Base-by-base conservation (phyloP, 805 yeast species). In the Teunomyces atbi region DNA sequence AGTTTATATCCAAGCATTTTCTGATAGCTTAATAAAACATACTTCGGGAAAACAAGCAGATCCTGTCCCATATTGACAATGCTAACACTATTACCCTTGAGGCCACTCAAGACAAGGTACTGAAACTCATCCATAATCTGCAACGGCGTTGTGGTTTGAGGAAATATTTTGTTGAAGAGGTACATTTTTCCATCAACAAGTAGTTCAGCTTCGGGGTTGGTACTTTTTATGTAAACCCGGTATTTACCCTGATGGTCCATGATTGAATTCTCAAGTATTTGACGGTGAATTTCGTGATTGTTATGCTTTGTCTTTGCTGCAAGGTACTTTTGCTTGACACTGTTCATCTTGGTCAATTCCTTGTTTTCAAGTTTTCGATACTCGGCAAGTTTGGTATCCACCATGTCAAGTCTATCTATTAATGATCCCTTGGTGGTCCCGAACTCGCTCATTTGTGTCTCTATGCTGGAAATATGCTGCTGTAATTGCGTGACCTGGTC, bases 181-280 rank as follows among this genome's bases (percentile, higher is more conserved):
- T 26, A 26, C 13, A 5, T 15, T 15, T n/a, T 39, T 5, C 33
- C 42, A 6, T n/a, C 33, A 19, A 16, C 12, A 11, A 5, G 4
- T 4, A 38, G n/a, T 4, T 38, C 21, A n/a, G 35, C 20, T 44
- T 48, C 28, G 4, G 4, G 32, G 23, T 6, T 19, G 13, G 10
- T 27, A n/a, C 34, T 32, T 18, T 38, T 12, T 16, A 59, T 52
- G 44, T 61, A 66, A 1, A 65, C 63, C 37, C 74, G 47, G 11
- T 56, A 21, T 34, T 53, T 57, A 0, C 60, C 56, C 42, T 65
- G 60, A 42, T 60, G 58, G 20, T 62, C 59, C 66, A 68, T 58
- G 6, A 81, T 79, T 1, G 78, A 68, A 52, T 78, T 77, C 56
- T 80, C 82, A 33, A 81, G 57, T 7, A 68, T 64, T 51, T 76